A percentile compares a stretch with the other conserved stretches of the same genome.
These are phyloP conservation scores for Ustilago curta DNA, from an alignment of 1,284 basidiomycete genomes.

Conservation along the genomic window DNA sequence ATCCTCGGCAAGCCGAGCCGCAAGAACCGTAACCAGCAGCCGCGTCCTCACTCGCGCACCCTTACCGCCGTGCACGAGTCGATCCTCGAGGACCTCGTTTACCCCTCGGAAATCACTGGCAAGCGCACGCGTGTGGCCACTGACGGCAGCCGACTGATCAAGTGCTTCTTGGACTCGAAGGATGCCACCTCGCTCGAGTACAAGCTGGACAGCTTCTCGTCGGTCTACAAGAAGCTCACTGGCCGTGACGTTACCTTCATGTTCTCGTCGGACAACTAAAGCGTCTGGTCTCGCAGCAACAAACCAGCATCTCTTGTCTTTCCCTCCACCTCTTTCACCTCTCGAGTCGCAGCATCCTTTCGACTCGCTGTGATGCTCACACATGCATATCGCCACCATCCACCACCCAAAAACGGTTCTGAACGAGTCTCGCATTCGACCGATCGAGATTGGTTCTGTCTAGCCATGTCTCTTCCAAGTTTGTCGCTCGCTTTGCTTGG, in stretches of 20 bases:
- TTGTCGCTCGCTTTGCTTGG: conserved; percentile 24
- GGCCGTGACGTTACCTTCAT: conserved; percentile 83
- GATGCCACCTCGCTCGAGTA: conserved; percentile 99
- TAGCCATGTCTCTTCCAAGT: conserved; percentile 14
- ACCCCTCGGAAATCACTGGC: conserved; percentile 98
- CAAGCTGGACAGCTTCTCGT: conserved; percentile 97
- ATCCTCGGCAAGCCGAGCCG: conserved; percentile 98
- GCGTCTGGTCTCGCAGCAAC: conserved; percentile 9
- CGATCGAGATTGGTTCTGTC: conserved; percentile 16
- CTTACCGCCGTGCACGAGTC: conserved; percentile 97
- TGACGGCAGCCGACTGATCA: conserved; percentile 68
- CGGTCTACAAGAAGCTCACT: conserved; percentile 91
- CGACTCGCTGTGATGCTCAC: conserved; percentile 2
- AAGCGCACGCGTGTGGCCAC: conserved; percentile 84
- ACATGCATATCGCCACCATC: not conserved
- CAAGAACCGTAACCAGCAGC: conserved; percentile 91
- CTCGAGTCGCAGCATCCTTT: conserved; percentile 17
- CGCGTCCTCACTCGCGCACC: conserved; percentile 95
- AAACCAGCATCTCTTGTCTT: conserved; percentile 11
- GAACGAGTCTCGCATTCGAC: conserved; percentile 4
- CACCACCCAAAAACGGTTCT: conserved; percentile 25
- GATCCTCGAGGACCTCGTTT: conserved; percentile 98
- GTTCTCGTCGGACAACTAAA: conserved; percentile 59
- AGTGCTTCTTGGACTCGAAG: conserved; percentile 90
- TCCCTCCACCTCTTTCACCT: conserved; percentile 4